phyloP scores from a whole-genome alignment of 495 filamentous ascomycete genomes.

The Pseudevernia furfuracea region DNA sequence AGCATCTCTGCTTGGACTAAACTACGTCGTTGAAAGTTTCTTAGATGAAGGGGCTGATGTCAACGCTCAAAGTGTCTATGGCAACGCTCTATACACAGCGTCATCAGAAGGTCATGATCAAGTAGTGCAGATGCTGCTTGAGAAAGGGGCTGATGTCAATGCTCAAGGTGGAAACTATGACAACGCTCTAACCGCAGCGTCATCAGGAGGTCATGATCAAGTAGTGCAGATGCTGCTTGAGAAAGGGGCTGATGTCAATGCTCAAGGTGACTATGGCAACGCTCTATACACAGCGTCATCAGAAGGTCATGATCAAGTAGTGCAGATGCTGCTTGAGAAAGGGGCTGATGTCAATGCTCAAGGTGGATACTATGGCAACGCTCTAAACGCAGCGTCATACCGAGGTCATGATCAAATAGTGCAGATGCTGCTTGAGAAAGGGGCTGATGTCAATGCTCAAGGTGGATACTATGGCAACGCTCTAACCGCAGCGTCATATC shows the following conservation, averaged over 20 bases:
- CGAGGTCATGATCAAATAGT: background rate
- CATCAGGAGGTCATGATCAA: too few relatives aligned
- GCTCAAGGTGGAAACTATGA: conserved; percentile 7
- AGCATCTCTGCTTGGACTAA: background rate
- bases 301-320: background rate
- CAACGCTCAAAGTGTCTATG: conserved; percentile 1
- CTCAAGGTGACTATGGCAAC: too few relatives aligned
- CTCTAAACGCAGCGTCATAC: background rate
- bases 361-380: background rate
- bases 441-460: background rate
- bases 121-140: too few relatives aligned
- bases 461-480: background rate
- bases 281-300: background rate
- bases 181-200: background rate
- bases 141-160: background rate
- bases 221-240: too few relatives aligned
- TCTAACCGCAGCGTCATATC: background rate
- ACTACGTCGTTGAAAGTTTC: background rate
- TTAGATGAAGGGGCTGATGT: conserved; percentile 10
- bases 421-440: background rate
- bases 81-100: background rate
- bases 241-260: too few relatives aligned
- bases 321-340: too few relatives aligned
- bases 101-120: too few relatives aligned
- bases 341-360: background rate